phyloP scores from a whole-genome alignment of 2,329 filamentous ascomycete genomes.

The Botrytis paeoniae region DNA sequence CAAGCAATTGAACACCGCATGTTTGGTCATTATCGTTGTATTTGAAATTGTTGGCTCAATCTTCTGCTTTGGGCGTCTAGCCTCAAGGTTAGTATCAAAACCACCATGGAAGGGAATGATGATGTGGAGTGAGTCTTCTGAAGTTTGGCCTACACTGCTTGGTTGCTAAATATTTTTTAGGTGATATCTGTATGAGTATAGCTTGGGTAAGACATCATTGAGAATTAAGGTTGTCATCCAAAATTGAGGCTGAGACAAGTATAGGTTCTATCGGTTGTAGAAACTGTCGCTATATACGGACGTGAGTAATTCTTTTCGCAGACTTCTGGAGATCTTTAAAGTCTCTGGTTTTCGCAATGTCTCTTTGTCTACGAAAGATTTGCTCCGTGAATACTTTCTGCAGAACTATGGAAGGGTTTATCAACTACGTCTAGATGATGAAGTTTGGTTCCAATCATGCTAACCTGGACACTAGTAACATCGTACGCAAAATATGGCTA shows the following conservation, averaged over 20 bases:
- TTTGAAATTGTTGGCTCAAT: conserved; percentile 23
- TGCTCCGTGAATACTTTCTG: background rate
- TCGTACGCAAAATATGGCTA: conserved; percentile 27
- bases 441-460: background rate
- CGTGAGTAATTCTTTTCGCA: background rate
- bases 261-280: conserved; percentile 17
- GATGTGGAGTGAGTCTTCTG: conserved; percentile 24
- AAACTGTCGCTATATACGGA: conserved; percentile 17
- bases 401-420: background rate
- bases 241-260: conserved; percentile 14
- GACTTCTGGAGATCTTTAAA: too few species aligned
- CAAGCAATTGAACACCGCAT: conserved; percentile 25
- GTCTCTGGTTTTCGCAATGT: background rate
- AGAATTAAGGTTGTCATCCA: conserved; percentile 3
- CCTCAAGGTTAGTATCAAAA: conserved; percentile 20
- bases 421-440: background rate
- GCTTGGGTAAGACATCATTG: conserved; percentile 22
- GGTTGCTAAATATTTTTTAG: conserved; percentile 11
- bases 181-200: conserved; percentile 24
- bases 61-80: conserved; percentile 23
- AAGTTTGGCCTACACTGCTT: background rate
- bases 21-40: conserved; percentile 21
- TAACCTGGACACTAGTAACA: conserved; percentile 22
- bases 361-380: background rate
- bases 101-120: conserved; percentile 23